phyloP scores from a whole-genome alignment of 805 yeast species.

The Kazachstania africana region DNA sequence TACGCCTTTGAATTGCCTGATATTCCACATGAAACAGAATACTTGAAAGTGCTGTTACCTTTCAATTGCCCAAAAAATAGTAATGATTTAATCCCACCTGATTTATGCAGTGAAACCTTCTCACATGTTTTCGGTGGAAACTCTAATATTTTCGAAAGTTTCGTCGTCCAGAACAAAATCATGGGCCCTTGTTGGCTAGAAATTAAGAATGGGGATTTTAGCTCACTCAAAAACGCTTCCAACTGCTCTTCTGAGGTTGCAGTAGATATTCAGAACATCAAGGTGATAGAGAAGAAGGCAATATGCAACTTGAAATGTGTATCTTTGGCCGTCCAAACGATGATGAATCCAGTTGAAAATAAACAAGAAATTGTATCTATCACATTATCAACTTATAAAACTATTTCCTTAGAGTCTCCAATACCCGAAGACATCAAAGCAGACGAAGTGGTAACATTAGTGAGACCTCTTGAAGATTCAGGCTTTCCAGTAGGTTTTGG shows the following conservation, averaged over 20 bases:
- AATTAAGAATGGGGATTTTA: conserved; percentile 51
- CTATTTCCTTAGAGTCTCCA: conserved; percentile 67
- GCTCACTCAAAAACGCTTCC: conserved; percentile 47
- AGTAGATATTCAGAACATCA: conserved; percentile 38
- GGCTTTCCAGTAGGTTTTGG: conserved; percentile 70
- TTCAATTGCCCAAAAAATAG: conserved; percentile 49
- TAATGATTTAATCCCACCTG: conserved; percentile 41
- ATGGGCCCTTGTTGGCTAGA: conserved; percentile 99
- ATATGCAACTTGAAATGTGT: conserved; percentile 64
- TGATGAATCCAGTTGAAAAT: conserved; percentile 60
- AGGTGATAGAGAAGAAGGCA: conserved; percentile 35
- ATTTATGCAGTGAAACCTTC: conserved; percentile 66
- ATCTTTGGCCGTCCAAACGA: conserved; percentile 69
- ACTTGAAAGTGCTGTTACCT: conserved; percentile 69
- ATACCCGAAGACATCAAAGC: conserved; percentile 51
- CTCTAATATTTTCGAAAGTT: conserved; percentile 68
- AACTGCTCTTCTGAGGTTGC: conserved; percentile 74
- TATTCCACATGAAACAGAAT: conserved; percentile 66
- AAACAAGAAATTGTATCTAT: conserved; percentile 83
- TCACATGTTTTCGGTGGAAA: conserved; percentile 69
- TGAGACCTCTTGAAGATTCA: conserved; percentile 61
- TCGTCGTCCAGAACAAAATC: conserved; percentile 67
- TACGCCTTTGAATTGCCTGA: conserved; percentile 83
- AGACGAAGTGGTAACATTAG: conserved; percentile 53
- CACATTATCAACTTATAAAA: conserved; percentile 58